Evolutionary conservation across 441 rosid genomes (phyloP), one percentile per base, ranked within the genome.

Genomic region (Mallotus repandus): DNA sequence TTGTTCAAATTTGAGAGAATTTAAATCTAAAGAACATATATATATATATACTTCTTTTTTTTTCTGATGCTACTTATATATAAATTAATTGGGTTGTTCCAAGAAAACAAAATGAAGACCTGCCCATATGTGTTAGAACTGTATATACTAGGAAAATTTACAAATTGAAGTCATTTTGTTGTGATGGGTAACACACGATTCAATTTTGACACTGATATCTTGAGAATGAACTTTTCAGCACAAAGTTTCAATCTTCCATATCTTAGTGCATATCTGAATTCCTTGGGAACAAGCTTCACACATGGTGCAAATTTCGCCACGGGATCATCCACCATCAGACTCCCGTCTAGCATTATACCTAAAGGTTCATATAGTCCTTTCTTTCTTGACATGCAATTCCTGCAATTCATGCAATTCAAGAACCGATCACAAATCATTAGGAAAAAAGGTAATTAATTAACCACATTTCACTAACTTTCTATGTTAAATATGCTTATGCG

Each of bases 251-350:
- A 68, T 7, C 62, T 85, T 2, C 82, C 82, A n/a, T 76, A 72
- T 63, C 72, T 83, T 46, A 76, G 78, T 53, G 75, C 85, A 48
- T 85, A 85, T 38, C 81, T 83, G 21, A 68, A 85, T 58, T 77
- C 86, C 0, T 21, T 83, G 0, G 85, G 78, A 11, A 5, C 60
- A 62, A 83, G 76, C 73, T 85, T 79, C 67, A 73, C 14, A 0
- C 76, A 81, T 41, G 86, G 88, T n/a, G 85, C 83, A 7, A 49
- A 66, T 49, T 66, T 66, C 14, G 56, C 88, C 3, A 78, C 84
- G 0, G 81, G 73, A 35, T 63, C 79, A n/a, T 69, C 89, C 19
- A 85, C 85, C 32, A 76, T 72, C 41, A 49, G 41, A 62, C 58
- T 80, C 21, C 86, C 83, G 3, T 35, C 41, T 8, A 41, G 25